phyloP scores from a whole-genome alignment of 2,329 filamentous ascomycete species.

The Phyllosticta citriasiana region DNA sequence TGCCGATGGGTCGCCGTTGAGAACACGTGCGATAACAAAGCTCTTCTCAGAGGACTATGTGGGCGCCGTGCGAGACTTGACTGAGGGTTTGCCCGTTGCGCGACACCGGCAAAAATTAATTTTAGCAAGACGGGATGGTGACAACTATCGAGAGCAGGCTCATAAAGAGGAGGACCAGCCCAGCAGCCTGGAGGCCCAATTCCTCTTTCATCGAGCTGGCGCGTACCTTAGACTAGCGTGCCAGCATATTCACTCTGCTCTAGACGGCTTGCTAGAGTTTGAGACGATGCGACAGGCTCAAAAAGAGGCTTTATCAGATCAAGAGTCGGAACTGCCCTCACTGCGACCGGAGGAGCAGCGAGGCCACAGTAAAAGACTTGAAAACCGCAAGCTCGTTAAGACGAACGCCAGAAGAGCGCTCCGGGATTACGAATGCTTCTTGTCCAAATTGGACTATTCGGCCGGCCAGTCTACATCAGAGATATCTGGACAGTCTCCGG shows the following conservation, averaged over 20 bases:
- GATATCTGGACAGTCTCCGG: background rate
- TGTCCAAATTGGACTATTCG: conserved; percentile 69
- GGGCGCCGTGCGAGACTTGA: conserved; percentile 61
- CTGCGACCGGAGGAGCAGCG: conserved; percentile 38
- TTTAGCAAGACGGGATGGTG: conserved; percentile 34
- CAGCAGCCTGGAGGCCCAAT: conserved; percentile 61
- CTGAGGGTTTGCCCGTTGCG: conserved; percentile 49
- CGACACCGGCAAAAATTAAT: conserved; percentile 46
- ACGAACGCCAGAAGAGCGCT: conserved; percentile 66
- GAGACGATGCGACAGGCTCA: conserved; percentile 20
- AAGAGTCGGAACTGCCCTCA: conserved; percentile 21
- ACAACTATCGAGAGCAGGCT: conserved; percentile 22
- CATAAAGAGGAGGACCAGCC: conserved; percentile 58
- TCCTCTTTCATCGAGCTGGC: conserved; percentile 66
- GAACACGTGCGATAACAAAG: conserved; percentile 64
- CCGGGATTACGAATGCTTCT: conserved; percentile 62
- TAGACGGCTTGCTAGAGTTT: conserved; percentile 38
- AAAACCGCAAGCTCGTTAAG: conserved; percentile 60
- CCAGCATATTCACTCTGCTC: conserved; percentile 49
- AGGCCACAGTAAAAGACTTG: conserved; percentile 39
- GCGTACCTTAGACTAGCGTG: conserved; percentile 65
- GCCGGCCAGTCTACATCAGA: conserved; percentile 40
- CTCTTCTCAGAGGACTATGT: conserved; percentile 66
- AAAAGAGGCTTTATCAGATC: conserved; percentile 15
- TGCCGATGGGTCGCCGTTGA: conserved; percentile 54